Base-by-base conservation (phyloP, 306 rosid species). In the Sophora flavescens region DNA sequence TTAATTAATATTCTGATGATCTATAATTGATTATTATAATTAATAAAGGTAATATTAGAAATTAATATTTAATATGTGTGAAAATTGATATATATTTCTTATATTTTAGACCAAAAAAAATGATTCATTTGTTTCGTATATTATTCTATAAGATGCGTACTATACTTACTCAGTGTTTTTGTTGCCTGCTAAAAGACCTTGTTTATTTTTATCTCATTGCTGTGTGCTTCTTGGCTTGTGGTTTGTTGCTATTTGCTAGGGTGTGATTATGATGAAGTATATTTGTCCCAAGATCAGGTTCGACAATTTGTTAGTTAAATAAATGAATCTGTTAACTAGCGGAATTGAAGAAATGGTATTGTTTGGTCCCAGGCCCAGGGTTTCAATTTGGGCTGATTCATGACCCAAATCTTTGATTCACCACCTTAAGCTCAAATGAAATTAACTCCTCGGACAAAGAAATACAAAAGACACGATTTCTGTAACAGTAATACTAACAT, bases 151-250 rank as follows among this genome's bases (percentile, higher is more conserved):
- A 11, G 48, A 18, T 66, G 64, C 76, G 67, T 48, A 11, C 9
- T 30, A 74, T 48, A 11, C 9, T 30, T 3, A 30, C 32, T 30
- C 32, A 30, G 32, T 30, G 32, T 2, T 3, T 30, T 30, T 30
- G 32, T 30, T 30, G 22, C 22, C 22, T 22, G 22, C 22, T 22
- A 22, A 22, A 22, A 22, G 48, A 42, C 9, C 48, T 42, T 57
- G 10, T 44, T 53, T 63, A 51, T 67, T 72, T 76, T 35, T 63
- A 8, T 45, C 18, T 82, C n/a, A 10, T 28, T 59, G 60, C 35
- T 10, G 7, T 63, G 73, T 30, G 32, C 41, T 71, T 52, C 32
- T 72, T 72, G 32, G 48, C 12, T 32, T 59, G 13, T 30, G 56
- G 6, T 61, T 0, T 15, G 39, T 32, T 41, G 65, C 52, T 72